Percentiles rank a stretch among this genome's conserved stretches.
Evolutionary conservation across 345 rosid species (phyloP).

Genomic region (Erysimum cheiranthoides): DNA sequence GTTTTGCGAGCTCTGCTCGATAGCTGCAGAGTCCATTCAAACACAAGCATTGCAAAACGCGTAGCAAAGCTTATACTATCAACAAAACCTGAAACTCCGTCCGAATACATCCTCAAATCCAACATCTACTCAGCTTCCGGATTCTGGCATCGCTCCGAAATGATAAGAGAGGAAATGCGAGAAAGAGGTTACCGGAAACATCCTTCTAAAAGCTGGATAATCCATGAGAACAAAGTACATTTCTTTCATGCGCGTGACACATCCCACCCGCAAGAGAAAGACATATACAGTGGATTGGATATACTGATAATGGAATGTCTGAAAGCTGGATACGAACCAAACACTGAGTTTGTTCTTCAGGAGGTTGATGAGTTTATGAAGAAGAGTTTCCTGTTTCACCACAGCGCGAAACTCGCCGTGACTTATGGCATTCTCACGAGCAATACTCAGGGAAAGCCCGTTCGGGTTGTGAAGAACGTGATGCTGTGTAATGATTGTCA

Average conservation of each 20-base stretch:
- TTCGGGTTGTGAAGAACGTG: constrained; percentile 74
- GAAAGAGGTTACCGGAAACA: constrained; percentile 63
- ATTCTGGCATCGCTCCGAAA: constrained; percentile 79
- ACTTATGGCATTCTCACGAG: constrained; percentile 73
- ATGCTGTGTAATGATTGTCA: constrained; percentile 87
- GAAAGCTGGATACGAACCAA: constrained; percentile 73
- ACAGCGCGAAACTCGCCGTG: constrained; percentile 87
- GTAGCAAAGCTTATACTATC: constrained; percentile 62
- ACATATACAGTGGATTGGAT: constrained; percentile 74
- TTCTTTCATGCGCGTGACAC: constrained; percentile 68
- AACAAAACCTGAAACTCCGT: constrained; percentile 63
- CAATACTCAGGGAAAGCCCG: constrained; percentile 50
- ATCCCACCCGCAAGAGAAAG: constrained; percentile 66
- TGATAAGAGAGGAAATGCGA: constrained; percentile 68
- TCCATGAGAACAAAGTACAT: constrained; percentile 62
- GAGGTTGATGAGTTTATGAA: constrained; percentile 89
- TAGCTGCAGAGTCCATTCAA: constrained; percentile 68
- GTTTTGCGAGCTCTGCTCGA: constrained; percentile 81
- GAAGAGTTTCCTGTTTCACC: constrained; percentile 76
- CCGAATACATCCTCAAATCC: constrained; percentile 71
- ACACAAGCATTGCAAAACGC: constrained; percentile 61
- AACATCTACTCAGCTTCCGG: constrained; percentile 93
- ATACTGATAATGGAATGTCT: constrained; percentile 72
- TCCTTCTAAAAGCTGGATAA: constrained; percentile 84
- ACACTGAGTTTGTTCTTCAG: constrained; percentile 88